These are phyloP conservation scores for Aphanomyces invadans DNA, from an alignment of 352 stramenopile genomes.

Conservation along the genomic window DNA sequence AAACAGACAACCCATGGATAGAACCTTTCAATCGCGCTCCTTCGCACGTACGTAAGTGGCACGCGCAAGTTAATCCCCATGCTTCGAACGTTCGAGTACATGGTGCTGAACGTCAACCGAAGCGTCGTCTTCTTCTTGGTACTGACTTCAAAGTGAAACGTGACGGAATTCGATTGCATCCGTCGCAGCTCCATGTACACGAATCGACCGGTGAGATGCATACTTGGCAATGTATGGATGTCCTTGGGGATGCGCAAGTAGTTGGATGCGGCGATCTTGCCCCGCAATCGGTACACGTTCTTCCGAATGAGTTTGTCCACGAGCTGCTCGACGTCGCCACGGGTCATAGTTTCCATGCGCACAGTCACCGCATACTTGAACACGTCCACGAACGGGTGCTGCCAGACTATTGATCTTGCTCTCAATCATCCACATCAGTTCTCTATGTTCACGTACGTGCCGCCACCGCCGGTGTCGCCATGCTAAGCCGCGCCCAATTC, in stretches of 20 bases:
- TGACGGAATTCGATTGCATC: constrained; percentile 36
- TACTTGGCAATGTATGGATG: constrained; percentile 31
- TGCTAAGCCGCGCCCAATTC: background rate
- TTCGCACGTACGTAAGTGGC: constrained; percentile 36
- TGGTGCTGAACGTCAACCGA: constrained; percentile 62
- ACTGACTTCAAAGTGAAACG: constrained; percentile 60
- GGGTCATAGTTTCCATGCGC: constrained; percentile 42
- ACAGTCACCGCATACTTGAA: constrained; percentile 66
- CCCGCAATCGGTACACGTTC: constrained; percentile 68
- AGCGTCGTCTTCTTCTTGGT: constrained; percentile 59
- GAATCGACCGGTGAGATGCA: constrained; percentile 59
- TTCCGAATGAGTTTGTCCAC: constrained; percentile 64
- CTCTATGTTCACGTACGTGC: background rate
- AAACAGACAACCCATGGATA: background rate
- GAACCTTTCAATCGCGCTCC: background rate
- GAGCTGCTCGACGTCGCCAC: constrained; percentile 61
- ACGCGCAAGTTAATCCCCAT: constrained; percentile 53
- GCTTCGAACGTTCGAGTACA: constrained; percentile 49
- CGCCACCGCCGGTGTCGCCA: background rate
- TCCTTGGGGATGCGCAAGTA: constrained; percentile 60
- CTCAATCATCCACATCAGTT: background rate
- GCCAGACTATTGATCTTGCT: constrained; percentile 50
- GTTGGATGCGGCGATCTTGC: constrained; percentile 61
- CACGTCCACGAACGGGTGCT: constrained; percentile 81
- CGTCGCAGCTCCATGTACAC: constrained; percentile 60